Evolutionary conservation across 2,329 filamentous ascomycete genomes (phyloP), one percentile per base, ranked within the genome.

Genomic region (Dothideomycetes sp.): DNA sequence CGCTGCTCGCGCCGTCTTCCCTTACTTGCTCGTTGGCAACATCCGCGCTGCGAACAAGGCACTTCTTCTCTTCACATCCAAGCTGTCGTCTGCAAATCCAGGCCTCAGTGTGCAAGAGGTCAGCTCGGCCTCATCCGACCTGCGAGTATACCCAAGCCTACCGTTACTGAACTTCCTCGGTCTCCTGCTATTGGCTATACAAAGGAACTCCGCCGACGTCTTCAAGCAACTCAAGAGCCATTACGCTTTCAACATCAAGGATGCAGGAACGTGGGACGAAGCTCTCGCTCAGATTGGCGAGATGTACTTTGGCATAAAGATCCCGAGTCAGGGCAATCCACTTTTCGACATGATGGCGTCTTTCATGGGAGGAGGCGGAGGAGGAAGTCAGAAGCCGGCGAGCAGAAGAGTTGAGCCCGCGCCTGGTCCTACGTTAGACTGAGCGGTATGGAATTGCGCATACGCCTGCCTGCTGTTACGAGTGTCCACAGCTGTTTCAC

Each of bases 311-410:
- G 80, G 80, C 24, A 93, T 98, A 59, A 76, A 80, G 66, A 81
- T 87, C 57, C 89, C 88, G 33, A 75, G 82, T 54, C 86, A 94
- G 67, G 83, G 81, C 49, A 96, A 96, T 61, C 88, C 88, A 3
- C 69, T 98, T 61, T 78, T 96, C 64, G 91, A 98, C 59, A 96
- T 98, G 88, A 93, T 98, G 84, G 88, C 87, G 33, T 88, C 79
- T 47, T 77, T 98, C 71, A 84, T 98, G 55, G 88, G 88, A 34
- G 86, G 86, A 15, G 81, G 78, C 5, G 74, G 71, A 18, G 70
- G 69, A 36, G 70, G 68, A 13, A 74, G 72, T n/a, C 48, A 53
- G 36, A 56, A 63, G 49, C 58, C 64, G 47, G 60, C 67, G 44
- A 56, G 62, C 29, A 71, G 64, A 57, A 68, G 61, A 49, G 65